A percentile compares a stretch with the other conserved stretches of the same genome.
Evolutionary conservation across 2,329 filamentous ascomycete genomes (phyloP).

Genomic region (Trichoderma citrinoviride): DNA sequence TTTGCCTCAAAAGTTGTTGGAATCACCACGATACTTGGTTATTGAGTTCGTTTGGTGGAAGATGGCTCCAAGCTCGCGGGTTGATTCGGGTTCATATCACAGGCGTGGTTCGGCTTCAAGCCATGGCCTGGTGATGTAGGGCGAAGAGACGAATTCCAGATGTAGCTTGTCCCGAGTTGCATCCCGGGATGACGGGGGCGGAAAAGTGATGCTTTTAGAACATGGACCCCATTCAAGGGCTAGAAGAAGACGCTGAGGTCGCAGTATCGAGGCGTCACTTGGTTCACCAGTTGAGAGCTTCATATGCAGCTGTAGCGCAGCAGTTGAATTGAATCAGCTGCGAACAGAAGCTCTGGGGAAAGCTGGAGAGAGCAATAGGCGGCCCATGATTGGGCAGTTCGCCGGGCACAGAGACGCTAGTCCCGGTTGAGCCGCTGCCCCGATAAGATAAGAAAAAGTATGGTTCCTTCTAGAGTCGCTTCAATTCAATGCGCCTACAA

Average conservation of each 20-base stretch:
- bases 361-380: slow-evolving; percentile 1
- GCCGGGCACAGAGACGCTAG: background rate
- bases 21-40: too few species aligned
- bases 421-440: background rate
- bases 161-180: background rate
- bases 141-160: background rate
- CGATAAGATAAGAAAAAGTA: slow-evolving; percentile 21
- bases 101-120: slow-evolving; percentile 1
- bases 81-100: slow-evolving; percentile 3
- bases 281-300: background rate
- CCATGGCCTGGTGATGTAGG: slow-evolving; percentile 1
- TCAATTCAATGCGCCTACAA: background rate
- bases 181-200: background rate
- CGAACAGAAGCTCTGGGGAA: background rate
- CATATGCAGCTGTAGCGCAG: background rate
- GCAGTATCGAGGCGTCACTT: background rate
- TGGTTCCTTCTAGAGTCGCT: background rate
- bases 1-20: too few species aligned
- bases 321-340: background rate
- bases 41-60: background rate
- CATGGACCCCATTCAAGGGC: background rate
- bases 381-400: slow-evolving; percentile 10
- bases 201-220: background rate
- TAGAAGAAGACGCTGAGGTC: background rate
- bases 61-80: background rate